Evolutionary conservation across 2,329 filamentous ascomycete species (phyloP).

Genomic region (Ustilaginoidea virens): DNA sequence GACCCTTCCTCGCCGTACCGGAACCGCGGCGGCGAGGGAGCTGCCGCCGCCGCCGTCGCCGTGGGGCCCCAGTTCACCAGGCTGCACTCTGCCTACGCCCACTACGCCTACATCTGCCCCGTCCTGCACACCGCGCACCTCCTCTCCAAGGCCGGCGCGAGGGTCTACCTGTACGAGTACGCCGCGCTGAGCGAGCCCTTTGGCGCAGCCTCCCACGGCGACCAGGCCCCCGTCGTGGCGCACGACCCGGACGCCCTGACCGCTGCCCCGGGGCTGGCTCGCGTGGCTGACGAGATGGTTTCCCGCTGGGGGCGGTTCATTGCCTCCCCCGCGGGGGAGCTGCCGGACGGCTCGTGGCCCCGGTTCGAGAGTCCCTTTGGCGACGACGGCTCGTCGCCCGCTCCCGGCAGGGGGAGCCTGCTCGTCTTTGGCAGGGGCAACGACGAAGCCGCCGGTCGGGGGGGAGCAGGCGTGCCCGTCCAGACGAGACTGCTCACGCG

Average conservation of each 20-base stretch:
- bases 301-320: no score
- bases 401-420: no score
- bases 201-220: slow-evolving; percentile 30
- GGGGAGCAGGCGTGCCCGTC: slow-evolving; percentile 25
- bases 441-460: slow-evolving; percentile 31
- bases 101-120: slow-evolving; percentile 50
- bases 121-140: slow-evolving; percentile 43
- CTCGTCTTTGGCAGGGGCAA: slow-evolving; percentile 46
- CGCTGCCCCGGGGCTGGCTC: slow-evolving; percentile 20
- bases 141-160: slow-evolving; percentile 14
- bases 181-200: slow-evolving; percentile 26
- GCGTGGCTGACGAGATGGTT: no score
- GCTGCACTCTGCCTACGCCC: slow-evolving; percentile 43
- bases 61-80: slow-evolving; percentile 39
- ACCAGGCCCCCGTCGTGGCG: slow-evolving; percentile 26
- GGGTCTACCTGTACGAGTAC: slow-evolving; percentile 43
- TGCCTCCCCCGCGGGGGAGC: no score
- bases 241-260: slow-evolving; percentile 24
- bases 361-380: no score
- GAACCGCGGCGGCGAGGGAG: no score
- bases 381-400: no score
- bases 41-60: no score
- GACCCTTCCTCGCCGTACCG: no score
- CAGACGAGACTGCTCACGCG: slow-evolving; percentile 25
- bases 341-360: slow-evolving; percentile 24